A percentile compares a stretch with the other conserved stretches of the same genome.
Conservation (phyloP, 345 rosid species). For the Pugionium dolabratum region DNA sequence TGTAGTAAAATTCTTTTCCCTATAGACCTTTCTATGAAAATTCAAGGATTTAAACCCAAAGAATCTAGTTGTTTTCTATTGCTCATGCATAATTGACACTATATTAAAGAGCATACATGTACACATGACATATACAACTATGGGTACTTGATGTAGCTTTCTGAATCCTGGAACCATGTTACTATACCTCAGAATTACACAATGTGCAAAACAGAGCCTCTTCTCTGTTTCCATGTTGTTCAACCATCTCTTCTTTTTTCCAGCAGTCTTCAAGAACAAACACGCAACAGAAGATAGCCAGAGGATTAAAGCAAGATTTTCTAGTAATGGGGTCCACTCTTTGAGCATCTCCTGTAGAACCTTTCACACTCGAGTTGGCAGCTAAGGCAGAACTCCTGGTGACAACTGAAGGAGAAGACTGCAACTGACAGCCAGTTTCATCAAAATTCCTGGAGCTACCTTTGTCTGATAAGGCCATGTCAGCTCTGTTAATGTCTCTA, state of each 20-base stretch:
- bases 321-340: slow-evolving; percentile 36
- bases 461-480: slow-evolving; percentile 46
- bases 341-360: slow-evolving; percentile 55
- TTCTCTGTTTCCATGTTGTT: slow-evolving; percentile 58
- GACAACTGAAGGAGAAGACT: slow-evolving; percentile 73
- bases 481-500: slow-evolving; percentile 37
- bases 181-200: slow-evolving; percentile 91
- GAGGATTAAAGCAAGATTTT: slow-evolving; percentile 47
- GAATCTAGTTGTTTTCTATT: not conserved
- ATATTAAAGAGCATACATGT: not conserved
- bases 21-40: too few species aligned
- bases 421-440: slow-evolving; percentile 57
- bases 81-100: not conserved
- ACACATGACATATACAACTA: not conserved
- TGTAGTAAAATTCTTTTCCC: not conserved
- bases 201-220: slow-evolving; percentile 93
- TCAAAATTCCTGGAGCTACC: slow-evolving; percentile 51
- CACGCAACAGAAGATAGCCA: slow-evolving; percentile 69
- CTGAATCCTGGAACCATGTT: not conserved
- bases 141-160: not conserved
- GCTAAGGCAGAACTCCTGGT: slow-evolving; percentile 71
- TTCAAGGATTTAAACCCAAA: not conserved
- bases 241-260: slow-evolving; percentile 51
- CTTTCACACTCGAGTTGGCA: slow-evolving; percentile 68
- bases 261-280: slow-evolving; percentile 92